Base-by-base conservation (phyloP, 2,329 filamentous ascomycete species). In the Colletotrichum ledebouriae region DNA sequence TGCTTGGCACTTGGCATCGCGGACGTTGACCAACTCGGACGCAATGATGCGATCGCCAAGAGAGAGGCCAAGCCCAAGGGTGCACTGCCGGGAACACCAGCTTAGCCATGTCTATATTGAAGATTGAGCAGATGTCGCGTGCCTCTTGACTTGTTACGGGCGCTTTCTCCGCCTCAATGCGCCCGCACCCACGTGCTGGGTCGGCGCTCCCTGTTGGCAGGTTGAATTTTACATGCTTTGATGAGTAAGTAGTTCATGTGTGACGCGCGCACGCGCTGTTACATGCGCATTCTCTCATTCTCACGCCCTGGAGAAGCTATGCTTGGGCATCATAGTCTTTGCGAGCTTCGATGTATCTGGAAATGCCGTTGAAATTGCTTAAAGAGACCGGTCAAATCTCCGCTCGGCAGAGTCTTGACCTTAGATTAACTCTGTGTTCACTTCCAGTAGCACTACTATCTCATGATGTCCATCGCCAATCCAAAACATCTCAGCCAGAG, bases 1-100 rank as follows among this genome's bases (percentile, higher is more conserved):
- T 60, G 50, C 66, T 69, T 66, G 66, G 66, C 66, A 57, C 66
- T 69, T 69, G 61, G 66, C 66, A 69, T 44, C 41, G 55, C 42
- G 20, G 17, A 20, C 46, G 9, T 50, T 44, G 50, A 47, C 33
- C 47, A 13, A 44, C 10, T 25, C 50, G 2, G 41, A 42, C 41
- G 53, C 22, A 39, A 44, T 46, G 55, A 56, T 66, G 47, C 49
- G 47, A 55, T 52, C 34, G 65, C 65, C 65, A 68, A 65, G 44
- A 59, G 42, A 44, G 15, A 49, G 13, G 41, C 55, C 61, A 69
- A 66, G 66, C 42, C 29, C 50, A 25, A 13, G 53, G 61, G 55
- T 39, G 25, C 15, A 34, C 52, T 25, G 34, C 34, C 52, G 52
- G 34, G 20, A 34, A 41, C 17, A 41, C 55, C 60, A 29, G 47